A percentile compares a stretch with the other conserved stretches of the same genome.
Conservation (phyloP, 345 rosid genomes). For the Populus euphratica region DNA sequence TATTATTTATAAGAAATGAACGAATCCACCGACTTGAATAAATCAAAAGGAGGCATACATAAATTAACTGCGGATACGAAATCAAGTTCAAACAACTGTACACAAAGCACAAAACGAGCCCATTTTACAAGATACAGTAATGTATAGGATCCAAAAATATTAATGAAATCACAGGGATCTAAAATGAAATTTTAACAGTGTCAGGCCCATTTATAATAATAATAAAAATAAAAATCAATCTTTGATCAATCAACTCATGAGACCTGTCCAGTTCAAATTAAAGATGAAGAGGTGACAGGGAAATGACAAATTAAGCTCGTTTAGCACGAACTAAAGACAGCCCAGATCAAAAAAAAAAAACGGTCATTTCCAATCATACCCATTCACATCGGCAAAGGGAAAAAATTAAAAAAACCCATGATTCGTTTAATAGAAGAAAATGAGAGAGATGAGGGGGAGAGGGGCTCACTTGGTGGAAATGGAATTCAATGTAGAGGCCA, state of each 20-base stretch:
- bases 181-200: neutral
- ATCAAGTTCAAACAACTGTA: neutral
- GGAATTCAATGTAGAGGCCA: slow-evolving; percentile 47
- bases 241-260: neutral
- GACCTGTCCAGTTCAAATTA: neutral
- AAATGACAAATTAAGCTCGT: neutral
- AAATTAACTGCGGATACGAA: neutral
- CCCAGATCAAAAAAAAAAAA: neutral
- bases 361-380: neutral
- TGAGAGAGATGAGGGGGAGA: neutral
- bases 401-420: neutral
- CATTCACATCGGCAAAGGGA: neutral
- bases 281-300: neutral
- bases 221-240: neutral
- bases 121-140: neutral
- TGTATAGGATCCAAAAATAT: neutral
- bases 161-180: neutral
- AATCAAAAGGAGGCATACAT: neutral
- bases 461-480: slow-evolving; percentile 34
- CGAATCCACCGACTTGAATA: neutral
- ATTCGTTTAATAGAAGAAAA: neutral
- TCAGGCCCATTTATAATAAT: slow-evolving; percentile 6
- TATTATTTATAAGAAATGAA: neutral
- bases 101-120: neutral
- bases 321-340: neutral